phyloP scores from a whole-genome alignment of 345 rosid genomes.

The Salix udensis region DNA sequence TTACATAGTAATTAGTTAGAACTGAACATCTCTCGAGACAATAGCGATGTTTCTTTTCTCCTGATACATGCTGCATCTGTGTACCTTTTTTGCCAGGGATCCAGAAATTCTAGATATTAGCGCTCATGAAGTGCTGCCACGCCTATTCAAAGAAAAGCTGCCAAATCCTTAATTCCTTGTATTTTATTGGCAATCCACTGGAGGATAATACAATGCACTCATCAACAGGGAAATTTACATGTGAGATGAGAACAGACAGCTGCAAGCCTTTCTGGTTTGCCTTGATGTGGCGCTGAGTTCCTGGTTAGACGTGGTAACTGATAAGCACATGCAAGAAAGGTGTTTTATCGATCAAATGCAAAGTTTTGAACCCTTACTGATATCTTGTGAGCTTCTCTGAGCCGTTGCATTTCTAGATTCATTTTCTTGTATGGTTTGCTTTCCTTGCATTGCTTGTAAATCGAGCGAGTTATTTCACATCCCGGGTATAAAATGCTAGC shows the following conservation, averaged over 20 bases:
- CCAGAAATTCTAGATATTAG: slow-evolving; percentile 71
- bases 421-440: slow-evolving; percentile 11
- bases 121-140: slow-evolving; percentile 83
- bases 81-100: slow-evolving; percentile 48
- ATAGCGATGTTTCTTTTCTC: neutral
- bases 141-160: slow-evolving; percentile 63
- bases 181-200: neutral
- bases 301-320: slow-evolving; percentile 4
- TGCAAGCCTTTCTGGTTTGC: slow-evolving; percentile 3
- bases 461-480: neutral
- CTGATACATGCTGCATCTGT: neutral
- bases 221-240: neutral
- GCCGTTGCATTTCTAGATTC: slow-evolving; percentile 7
- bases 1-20: too few species aligned
- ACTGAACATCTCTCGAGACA: neutral
- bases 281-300: slow-evolving; percentile 4
- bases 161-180: slow-evolving; percentile 26
- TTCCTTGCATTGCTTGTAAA: neutral
- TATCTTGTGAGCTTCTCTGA: slow-evolving; percentile 7
- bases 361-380: neutral
- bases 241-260: slow-evolving; percentile 5
- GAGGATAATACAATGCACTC: slow-evolving; percentile 6
- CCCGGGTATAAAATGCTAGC: neutral
- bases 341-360: slow-evolving; percentile 4
- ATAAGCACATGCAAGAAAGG: slow-evolving; percentile 10